Base-by-base conservation (phyloP, 352 stramenopile genomes). In the Pythium coloratum region DNA sequence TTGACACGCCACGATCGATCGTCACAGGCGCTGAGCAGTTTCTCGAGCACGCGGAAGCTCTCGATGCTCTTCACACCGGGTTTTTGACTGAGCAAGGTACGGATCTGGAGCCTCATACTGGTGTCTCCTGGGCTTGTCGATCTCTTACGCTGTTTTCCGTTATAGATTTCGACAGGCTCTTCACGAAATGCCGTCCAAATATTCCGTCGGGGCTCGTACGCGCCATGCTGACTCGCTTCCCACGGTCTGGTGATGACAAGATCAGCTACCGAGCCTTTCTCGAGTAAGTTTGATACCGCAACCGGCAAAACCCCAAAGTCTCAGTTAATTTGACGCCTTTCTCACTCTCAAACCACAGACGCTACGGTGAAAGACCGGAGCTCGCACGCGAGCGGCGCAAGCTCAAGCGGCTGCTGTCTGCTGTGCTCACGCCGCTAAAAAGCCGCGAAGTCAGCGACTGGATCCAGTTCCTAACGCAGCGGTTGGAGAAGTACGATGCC, bases 21-120 rank as follows among this genome's bases (percentile, higher is more conserved):
- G 64, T 81, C 34, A 84, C 82, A 14, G 82, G 82, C 2, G 82
- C 80, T 1, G 82, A 91, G 57, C 58, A 56, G 18, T 89, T 89
- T 46, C 38, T 91, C 0, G 82, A 91, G 46, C 66, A 67, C 2
- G 77, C 76, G 0, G 80, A 91, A 55, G 18, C 24, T 7, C 58
- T 75, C 6, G 82, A 91, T 55, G 28, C 32, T 7, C 10, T 62
- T 0, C 82, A 77, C 30, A 73, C 69, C 2, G 80, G 80, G 3
- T 66, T 70, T 12, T 32, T 91, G 2, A 34, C 59, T 8, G 80
- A 87, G 73, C 44, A 81, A 33, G 78, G 82, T 89, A n/a, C 30
- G 28, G 26, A 28, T 0, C 46, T 9, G 10, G 10, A n/a, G 14
- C 10, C 1, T 9, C 40, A 13, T 49, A 12, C 20, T 13, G 55